Evolutionary conservation across 1,284 basidiomycete genomes (phyloP).

Genomic region (Papiliotrema flavescens): DNA sequence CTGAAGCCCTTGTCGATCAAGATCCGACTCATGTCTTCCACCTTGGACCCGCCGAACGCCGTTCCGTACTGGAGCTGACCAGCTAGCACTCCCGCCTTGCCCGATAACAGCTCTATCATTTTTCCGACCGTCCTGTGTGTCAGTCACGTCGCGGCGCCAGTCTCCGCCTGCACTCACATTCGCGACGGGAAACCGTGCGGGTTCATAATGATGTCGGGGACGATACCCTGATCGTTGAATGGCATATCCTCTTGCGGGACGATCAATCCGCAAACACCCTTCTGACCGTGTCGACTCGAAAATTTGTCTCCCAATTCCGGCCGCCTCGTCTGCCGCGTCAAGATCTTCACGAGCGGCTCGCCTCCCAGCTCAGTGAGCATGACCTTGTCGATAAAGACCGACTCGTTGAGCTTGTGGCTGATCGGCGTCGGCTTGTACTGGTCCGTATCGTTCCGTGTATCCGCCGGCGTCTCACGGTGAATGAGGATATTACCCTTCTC

Average conservation of each 20-base stretch:
- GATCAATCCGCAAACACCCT: slow-evolving; percentile 97
- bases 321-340: slow-evolving; percentile 92
- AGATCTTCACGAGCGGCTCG: slow-evolving; percentile 97
- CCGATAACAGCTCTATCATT: slow-evolving; percentile 98
- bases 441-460: slow-evolving; percentile 66
- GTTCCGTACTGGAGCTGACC: slow-evolving; percentile 57
- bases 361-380: slow-evolving; percentile 91
- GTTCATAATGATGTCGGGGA: slow-evolving; percentile 99
- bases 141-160: not conserved
- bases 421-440: slow-evolving; percentile 79
- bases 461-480: slow-evolving; percentile 89
- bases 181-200: slow-evolving; percentile 99
- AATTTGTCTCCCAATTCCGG: slow-evolving; percentile 99
- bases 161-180: slow-evolving; percentile 57
- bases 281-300: slow-evolving; percentile 96
- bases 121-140: slow-evolving; percentile 80
- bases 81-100: slow-evolving; percentile 61
- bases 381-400: slow-evolving; percentile 95
- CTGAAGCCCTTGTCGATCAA: slow-evolving; percentile 94
- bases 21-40: slow-evolving; percentile 97
- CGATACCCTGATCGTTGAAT: slow-evolving; percentile 96
- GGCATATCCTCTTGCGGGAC: slow-evolving; percentile 99
- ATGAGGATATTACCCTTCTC: slow-evolving; percentile 92
- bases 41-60: slow-evolving; percentile 96
- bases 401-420: slow-evolving; percentile 86